Base-by-base conservation (phyloP, 2,329 filamentous ascomycete genomes). In the Pseudopyrenochaeta lycopersici region DNA sequence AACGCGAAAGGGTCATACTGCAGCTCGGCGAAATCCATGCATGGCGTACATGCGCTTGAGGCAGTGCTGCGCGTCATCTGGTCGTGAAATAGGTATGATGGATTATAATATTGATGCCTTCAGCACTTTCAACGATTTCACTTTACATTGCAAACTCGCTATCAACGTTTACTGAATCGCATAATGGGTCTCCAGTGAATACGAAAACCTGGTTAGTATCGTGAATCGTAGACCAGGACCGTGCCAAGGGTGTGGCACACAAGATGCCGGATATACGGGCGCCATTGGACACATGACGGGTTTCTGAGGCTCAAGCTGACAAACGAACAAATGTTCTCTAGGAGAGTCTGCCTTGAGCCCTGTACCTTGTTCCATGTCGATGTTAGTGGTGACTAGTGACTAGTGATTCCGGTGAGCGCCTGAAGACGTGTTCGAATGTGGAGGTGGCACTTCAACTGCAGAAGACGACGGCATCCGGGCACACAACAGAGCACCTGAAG, bases 211-310 rank as follows among this genome's bases (percentile, higher is more conserved):
- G 23, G 23, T 27, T 4, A 27, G 23, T 27, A 27, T 27, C 23
- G 23, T 27, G 4, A 9, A 18, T 21, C 11, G 18, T 21, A 20
- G n/a, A 39, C 17, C 21, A 23, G 36, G 12, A 39, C 11, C 21
- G 36, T 10, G 11, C 52, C 57, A 58, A 54, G 39, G 39, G 41
- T 48, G 52, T 58, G 54, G 60, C 54, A 54, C 45, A 58, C 33
- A 49, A 54, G 50, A 54, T 40, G 46, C 58, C 56, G 55, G 60
- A 23, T 61, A 55, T 52, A 42, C 55, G 55, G 58, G 56, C 44
- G 49, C 32, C 50, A 27, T 49, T 62, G 60, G 49, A 53, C 58
- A 63, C 55, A 40, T 59, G 58, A 59, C 40, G 46, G 29, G 36
- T 39, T 48, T 31, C 31, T 52, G 49, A 57, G 56, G 53, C 58